Evolutionary conservation across 2,329 filamentous ascomycete genomes (phyloP).

Genomic region (Alternaria sp.): DNA sequence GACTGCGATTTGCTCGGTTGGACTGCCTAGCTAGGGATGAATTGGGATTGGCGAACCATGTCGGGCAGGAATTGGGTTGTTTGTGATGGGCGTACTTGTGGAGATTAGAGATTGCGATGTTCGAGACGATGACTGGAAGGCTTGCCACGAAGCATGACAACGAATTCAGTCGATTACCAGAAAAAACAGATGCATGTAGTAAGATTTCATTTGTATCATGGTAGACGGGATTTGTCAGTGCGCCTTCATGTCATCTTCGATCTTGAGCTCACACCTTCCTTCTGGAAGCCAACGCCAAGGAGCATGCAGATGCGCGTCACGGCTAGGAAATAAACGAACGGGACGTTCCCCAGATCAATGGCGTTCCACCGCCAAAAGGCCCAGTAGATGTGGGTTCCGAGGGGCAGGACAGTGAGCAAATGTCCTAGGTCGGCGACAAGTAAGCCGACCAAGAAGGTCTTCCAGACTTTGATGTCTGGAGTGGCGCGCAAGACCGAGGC

Average conservation of each 20-base stretch:
- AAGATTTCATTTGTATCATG: background rate
- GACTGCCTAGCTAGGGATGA: conserved; percentile 8
- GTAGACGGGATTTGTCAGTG: background rate
- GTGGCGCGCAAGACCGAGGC: conserved; percentile 76
- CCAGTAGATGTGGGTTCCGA: conserved; percentile 72
- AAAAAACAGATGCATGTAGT: background rate
- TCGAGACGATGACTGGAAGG: background rate
- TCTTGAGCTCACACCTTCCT: conserved; percentile 8
- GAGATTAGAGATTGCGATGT: conserved; percentile 16
- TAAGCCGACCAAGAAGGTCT: conserved; percentile 69
- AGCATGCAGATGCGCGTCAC: conserved; percentile 37
- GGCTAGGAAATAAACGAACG: conserved; percentile 74
- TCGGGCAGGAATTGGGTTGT: conserved; percentile 1
- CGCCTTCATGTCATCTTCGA: conserved; percentile 22
- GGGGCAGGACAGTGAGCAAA: conserved; percentile 68
- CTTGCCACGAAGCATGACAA: background rate
- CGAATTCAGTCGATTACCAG: background rate
- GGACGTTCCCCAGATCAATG: conserved; percentile 73
- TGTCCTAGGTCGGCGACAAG: conserved; percentile 81
- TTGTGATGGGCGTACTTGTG: conserved; percentile 9
- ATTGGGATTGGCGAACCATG: conserved; percentile 1
- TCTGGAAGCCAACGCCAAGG: conserved; percentile 35
- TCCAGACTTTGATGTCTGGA: conserved; percentile 74
- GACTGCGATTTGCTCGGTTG: conserved; percentile 16
- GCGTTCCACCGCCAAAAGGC: conserved; percentile 69